Evolutionary conservation across 306 rosid genomes (phyloP).

Genomic region (Prunus kanzakura): DNA sequence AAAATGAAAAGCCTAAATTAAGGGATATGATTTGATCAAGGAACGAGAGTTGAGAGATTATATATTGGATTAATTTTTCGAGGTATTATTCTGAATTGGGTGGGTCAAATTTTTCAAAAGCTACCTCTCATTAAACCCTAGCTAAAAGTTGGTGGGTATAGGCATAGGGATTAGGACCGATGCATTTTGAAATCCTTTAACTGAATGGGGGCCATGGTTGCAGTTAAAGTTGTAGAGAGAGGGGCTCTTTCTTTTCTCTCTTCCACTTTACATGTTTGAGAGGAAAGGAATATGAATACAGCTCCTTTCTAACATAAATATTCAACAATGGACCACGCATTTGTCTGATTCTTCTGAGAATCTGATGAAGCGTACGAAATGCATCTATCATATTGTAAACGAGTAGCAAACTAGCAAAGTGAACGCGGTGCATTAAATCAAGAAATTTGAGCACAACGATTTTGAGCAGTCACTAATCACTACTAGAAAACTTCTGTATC

Average conservation of each 20-base stretch:
- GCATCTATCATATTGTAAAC: not conserved
- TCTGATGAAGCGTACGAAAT: not conserved
- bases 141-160: slow-evolving; percentile 1
- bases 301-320: slow-evolving; percentile 5
- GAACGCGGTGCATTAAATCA: not conserved
- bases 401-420: not conserved
- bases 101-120: not conserved
- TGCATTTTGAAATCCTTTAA: slow-evolving; percentile 11
- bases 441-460: not conserved
- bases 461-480: too few relatives aligned
- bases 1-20: not conserved
- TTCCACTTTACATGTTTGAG: slow-evolving; percentile 21
- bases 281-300: slow-evolving; percentile 36
- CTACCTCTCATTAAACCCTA: not conserved
- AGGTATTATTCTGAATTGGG: not conserved
- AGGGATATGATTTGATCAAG: not conserved
- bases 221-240: slow-evolving; percentile 3
- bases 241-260: too few relatives aligned
- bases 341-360: not conserved
- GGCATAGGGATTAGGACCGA: not conserved
- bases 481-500: too few relatives aligned
- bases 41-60: not conserved
- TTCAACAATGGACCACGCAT: slow-evolving; percentile 9
- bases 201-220: slow-evolving; percentile 12
- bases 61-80: not conserved